These are phyloP conservation scores for Chloromonas sp. DNA, from an alignment of 163 green algal genomes.

Conservation along the genomic window DNA sequence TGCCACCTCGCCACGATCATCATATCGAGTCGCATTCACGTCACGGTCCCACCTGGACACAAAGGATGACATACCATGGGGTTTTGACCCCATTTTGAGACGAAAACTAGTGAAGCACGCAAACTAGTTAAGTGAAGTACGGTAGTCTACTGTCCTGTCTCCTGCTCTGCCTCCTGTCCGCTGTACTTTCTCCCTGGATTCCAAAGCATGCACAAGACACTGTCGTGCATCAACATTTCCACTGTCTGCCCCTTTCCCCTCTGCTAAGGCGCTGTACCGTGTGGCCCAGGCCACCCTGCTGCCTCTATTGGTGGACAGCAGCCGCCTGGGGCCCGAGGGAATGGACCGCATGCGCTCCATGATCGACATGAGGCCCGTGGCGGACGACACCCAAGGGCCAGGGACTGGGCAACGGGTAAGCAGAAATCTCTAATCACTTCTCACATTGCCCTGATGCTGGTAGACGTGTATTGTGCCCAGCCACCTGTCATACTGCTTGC, in stretches of 20 bases:
- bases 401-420: too few relatives aligned
- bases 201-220: neutral
- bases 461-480: too few relatives aligned
- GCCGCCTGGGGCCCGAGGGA: constrained; percentile 29
- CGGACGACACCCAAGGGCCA: too few relatives aligned
- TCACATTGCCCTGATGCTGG: too few relatives aligned
- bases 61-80: too few relatives aligned
- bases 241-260: neutral
- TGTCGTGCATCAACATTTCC: neutral
- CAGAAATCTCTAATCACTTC: too few relatives aligned
- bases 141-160: neutral
- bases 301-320: constrained; percentile 56
- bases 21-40: too few relatives aligned
- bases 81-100: neutral
- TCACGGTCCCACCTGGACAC: too few relatives aligned
- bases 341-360: constrained; percentile 45
- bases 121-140: too few relatives aligned
- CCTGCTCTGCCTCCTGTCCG: neutral
- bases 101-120: neutral
- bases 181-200: neutral
- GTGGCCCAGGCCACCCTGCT: constrained; percentile 49
- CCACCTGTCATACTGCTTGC: too few relatives aligned
- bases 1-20: too few relatives aligned
- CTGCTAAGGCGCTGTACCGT: neutral
- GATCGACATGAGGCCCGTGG: constrained; percentile 49